These are phyloP conservation scores for Mucor saturninus DNA, from an alignment of 371 early-diverging fungal species.

Conservation along the genomic window DNA sequence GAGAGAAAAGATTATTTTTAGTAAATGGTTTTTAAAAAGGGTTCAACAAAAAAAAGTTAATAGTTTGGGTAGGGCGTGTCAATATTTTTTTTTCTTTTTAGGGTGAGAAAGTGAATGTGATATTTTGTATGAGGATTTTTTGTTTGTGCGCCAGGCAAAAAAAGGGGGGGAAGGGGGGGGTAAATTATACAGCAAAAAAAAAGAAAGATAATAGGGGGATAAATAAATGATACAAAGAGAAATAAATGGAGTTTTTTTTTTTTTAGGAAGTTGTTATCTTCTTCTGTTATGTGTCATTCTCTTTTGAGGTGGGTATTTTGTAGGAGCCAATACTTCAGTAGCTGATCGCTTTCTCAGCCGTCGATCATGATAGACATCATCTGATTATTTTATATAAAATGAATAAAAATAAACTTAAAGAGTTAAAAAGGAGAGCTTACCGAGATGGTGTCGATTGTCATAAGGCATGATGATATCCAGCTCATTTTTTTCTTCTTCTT, in stretches of 20 bases:
- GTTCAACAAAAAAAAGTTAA: neutral
- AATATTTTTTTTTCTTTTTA: neutral
- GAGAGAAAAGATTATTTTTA: neutral
- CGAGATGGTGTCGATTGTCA: constrained; percentile 13
- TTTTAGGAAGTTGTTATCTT: constrained; percentile 1
- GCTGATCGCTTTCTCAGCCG: constrained; percentile 30
- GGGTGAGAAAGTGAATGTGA: neutral
- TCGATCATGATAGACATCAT: constrained; percentile 23
- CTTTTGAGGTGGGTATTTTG: constrained; percentile 30
- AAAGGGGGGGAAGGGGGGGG: neutral
- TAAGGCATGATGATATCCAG: constrained; percentile 27
- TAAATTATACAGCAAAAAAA: neutral
- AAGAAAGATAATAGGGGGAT: neutral
- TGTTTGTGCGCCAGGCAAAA: constrained; percentile 1
- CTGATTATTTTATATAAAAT: neutral
- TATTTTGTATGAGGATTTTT: neutral
- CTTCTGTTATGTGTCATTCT: constrained; percentile 22
- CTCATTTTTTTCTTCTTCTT: constrained; percentile 30
- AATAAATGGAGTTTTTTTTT: no score
- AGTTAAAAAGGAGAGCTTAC: neutral
- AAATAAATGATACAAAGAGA: neutral
- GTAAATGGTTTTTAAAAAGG: neutral
- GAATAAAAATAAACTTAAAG: neutral
- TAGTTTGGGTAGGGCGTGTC: constrained; percentile 6
- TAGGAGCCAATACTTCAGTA: constrained; percentile 19